Base-by-base conservation (phyloP, 2,329 filamentous ascomycete genomes). In the Hypoxylon sp. region DNA sequence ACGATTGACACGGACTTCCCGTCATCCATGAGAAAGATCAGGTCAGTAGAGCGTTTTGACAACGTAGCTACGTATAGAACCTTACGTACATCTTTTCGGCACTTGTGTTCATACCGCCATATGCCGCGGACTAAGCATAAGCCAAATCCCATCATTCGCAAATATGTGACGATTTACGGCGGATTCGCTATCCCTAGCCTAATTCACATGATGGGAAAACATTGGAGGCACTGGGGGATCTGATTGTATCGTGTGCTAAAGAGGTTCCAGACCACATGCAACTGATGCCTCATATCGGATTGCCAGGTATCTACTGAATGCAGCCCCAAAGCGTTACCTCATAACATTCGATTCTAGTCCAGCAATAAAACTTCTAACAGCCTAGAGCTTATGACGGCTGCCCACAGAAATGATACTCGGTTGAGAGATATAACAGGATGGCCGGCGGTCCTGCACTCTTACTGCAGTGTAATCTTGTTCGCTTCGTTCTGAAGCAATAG, bases 391-490 rank as follows among this genome's bases (percentile, higher is more conserved):
- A 52, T 42, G 35, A 44, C 68, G 65, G 65, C 61, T 61, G 46
- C 65, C 50, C 19, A 55, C 68, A 68, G 65, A n/a, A 35, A 42
- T 8, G 32, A 42, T 42, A 21, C 50, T 47, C 61, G 32, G 46
- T 47, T 39, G 35, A 37, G 46, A 4, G 39, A 52, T 51, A 68
- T 17, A 37, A 15, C 31, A n/a, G 7, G 29, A 54, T 60, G 29
- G 52, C 51, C 35, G 48, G 31, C 21, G 4, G n/a, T 55, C 21
- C 48, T 62, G 39, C 17, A 44, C 55, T 51, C 35, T 42, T 55
- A 19, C 67, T 68, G 65, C 48, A 2, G 68, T 70, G 68, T 59
- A 65, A 48, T 62, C 51, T 57, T 46, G 35, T 56, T 70, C 53
- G 67, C 61, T 59, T 56, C 65, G 44, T 57, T 52, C 54, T 62